These are phyloP conservation scores for Kwoniella mangroviensis DNA, from an alignment of 768 basidiomycete genomes.

Conservation along the genomic window DNA sequence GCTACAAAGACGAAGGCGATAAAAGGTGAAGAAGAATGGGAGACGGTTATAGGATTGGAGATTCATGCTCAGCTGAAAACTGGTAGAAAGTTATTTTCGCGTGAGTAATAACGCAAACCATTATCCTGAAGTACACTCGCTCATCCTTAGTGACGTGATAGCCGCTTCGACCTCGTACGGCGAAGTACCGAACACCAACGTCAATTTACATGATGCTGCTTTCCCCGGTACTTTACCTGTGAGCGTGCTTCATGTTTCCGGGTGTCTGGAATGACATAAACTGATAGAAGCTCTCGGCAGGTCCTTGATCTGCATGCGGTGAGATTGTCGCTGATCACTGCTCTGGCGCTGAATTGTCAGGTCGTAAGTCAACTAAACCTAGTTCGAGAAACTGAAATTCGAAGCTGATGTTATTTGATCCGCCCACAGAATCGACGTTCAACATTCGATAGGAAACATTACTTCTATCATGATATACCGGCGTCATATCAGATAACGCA, in stretches of 20 bases:
- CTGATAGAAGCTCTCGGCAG: constrained; percentile 25
- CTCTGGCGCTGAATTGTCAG: constrained; percentile 68
- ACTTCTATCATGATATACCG: constrained; percentile 94
- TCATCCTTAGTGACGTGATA: neutral
- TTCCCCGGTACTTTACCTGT: constrained; percentile 94
- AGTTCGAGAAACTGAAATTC: too few species aligned
- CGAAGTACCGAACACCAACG: constrained; percentile 71
- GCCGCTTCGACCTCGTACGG: constrained; percentile 56
- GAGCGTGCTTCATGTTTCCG: constrained; percentile 47
- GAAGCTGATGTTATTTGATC: constrained; percentile 55
- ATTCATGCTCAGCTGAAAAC: constrained; percentile 94
- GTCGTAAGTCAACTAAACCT: constrained; percentile 41
- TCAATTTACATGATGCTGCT: constrained; percentile 81
- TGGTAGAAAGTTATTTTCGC: constrained; percentile 83
- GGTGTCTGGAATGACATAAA: constrained; percentile 7
- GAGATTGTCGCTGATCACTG: constrained; percentile 77
- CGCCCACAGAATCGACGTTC: constrained; percentile 67
- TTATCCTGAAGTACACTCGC: neutral
- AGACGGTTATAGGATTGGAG: constrained; percentile 89
- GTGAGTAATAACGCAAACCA: constrained; percentile 55
- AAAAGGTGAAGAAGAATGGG: constrained; percentile 65
- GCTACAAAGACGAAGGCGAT: neutral
- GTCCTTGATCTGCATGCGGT: constrained; percentile 61
- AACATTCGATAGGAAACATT: constrained; percentile 95
- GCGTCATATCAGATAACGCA: constrained; percentile 97